phyloP scores from a whole-genome alignment of 1,284 basidiomycete genomes.

The Ustilago nuda region DNA sequence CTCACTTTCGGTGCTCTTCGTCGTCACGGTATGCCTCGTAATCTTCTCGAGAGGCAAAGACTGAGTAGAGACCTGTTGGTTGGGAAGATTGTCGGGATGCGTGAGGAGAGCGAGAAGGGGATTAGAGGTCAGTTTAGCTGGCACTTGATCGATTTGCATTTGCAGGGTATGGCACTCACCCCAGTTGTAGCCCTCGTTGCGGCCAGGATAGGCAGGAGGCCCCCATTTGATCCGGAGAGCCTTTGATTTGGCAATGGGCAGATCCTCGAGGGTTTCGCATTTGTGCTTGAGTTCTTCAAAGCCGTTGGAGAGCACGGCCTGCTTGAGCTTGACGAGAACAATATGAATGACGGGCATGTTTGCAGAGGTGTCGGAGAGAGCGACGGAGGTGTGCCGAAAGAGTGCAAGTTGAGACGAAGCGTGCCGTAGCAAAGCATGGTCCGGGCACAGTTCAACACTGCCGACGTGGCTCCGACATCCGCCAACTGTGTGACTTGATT shows the following conservation, averaged over 20 bases:
- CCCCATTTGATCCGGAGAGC: conserved; percentile 58
- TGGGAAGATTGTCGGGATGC: conserved; percentile 6
- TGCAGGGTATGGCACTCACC: conserved; percentile 30
- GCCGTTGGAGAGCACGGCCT: conserved; percentile 57
- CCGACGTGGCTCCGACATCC: conserved; percentile 9
- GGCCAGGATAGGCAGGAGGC: conserved; percentile 54
- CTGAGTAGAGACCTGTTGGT: conserved; percentile 52
- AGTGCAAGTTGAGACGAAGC: not conserved
- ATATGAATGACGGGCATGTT: conserved; percentile 59
- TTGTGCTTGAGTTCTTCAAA: conserved; percentile 62
- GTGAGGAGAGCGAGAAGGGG: not conserved
- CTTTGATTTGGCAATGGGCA: conserved; percentile 52
- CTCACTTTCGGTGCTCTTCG: conserved; percentile 64
- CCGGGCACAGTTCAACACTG: conserved; percentile 6
- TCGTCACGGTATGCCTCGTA: conserved; percentile 62
- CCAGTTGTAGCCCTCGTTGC: conserved; percentile 63
- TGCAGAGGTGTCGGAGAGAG: not conserved
- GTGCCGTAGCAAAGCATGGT: conserved; percentile 2
- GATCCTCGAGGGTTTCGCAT: conserved; percentile 54
- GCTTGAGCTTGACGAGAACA: conserved; percentile 64
- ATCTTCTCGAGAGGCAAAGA: conserved; percentile 52
- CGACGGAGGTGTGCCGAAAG: conserved; percentile 5
- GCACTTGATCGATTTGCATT: not conserved
- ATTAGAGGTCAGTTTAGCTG: conserved; percentile 6
- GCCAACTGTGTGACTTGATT: not conserved